Evolutionary conservation across 1,139 yeast genomes (phyloP).

Genomic region (Scheffersomyces lignicola): DNA sequence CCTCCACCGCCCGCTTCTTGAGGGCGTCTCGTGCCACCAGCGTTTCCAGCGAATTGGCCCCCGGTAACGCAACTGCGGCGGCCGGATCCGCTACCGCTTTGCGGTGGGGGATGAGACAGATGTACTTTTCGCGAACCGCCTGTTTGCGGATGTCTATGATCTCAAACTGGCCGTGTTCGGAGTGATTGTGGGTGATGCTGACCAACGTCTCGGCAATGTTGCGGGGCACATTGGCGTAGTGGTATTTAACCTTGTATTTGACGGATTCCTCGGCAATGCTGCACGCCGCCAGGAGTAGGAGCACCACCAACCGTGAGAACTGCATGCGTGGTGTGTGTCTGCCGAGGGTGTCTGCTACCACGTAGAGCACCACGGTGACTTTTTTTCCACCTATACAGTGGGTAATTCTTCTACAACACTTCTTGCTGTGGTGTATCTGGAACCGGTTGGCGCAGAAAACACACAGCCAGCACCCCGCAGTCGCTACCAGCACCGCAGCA

Average conservation of each 20-base stretch:
- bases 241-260: constrained; percentile 19
- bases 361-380: too few relatives aligned
- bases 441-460: too few relatives aligned
- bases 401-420: too few relatives aligned
- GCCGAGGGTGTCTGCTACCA: too few relatives aligned
- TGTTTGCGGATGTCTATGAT: constrained; percentile 14
- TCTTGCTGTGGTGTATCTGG: too few relatives aligned
- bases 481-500: too few relatives aligned
- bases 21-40: constrained; percentile 7
- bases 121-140: constrained; percentile 10
- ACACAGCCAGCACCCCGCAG: too few relatives aligned
- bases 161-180: constrained; percentile 21
- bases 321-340: not conserved
- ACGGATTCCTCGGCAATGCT: constrained; percentile 3
- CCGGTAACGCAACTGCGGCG: not conserved
- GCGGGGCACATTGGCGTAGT: constrained; percentile 15
- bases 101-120: constrained; percentile 23
- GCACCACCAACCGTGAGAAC: not conserved
- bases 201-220: constrained; percentile 12
- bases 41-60: constrained; percentile 1
- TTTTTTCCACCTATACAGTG: too few relatives aligned
- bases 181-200: constrained; percentile 8
- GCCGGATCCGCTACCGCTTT: not conserved
- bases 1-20: constrained; percentile 17
- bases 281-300: constrained; percentile 2